These are phyloP conservation scores for Chamaecyparis obtusa DNA, from an alignment of 75 land plant genomes.

Conservation along the genomic window DNA sequence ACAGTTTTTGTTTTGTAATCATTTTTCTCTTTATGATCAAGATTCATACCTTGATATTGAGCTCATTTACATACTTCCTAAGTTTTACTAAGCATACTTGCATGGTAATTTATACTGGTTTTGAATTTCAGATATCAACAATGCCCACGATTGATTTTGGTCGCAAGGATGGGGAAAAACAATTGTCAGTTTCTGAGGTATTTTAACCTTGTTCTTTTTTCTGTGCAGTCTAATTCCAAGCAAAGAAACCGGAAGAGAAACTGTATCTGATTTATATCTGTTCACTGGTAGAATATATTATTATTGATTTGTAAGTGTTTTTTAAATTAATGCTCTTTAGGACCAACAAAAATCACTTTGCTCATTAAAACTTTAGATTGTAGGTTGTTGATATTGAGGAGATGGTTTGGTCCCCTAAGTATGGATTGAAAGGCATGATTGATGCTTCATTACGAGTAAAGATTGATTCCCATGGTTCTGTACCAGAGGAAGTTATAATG, in stretches of 20 bases:
- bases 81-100: not conserved
- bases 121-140: conserved; percentile 19
- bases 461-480: conserved; percentile 12
- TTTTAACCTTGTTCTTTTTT: not conserved
- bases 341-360: not conserved
- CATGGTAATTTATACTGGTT: not conserved
- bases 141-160: conserved; percentile 56
- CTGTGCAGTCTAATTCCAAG: not conserved
- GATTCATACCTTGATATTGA: not conserved
- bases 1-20: not conserved
- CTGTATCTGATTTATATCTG: not conserved
- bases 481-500: conserved; percentile 38
- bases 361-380: not conserved
- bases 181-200: conserved; percentile 52
- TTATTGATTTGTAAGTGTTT: not conserved
- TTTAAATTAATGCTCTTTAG: not conserved
- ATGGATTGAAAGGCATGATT: conserved; percentile 92
- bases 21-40: not conserved
- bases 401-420: conserved; percentile 89
- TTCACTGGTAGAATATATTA: not conserved
- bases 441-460: conserved; percentile 78
- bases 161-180: conserved; percentile 34
- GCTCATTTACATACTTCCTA: not conserved
- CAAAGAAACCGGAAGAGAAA: not conserved
- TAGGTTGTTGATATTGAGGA: conserved; percentile 93